These are phyloP conservation scores for Fagopyrum homotropicum DNA, from an alignment of 148 eudicot genomes.

Conservation along the genomic window DNA sequence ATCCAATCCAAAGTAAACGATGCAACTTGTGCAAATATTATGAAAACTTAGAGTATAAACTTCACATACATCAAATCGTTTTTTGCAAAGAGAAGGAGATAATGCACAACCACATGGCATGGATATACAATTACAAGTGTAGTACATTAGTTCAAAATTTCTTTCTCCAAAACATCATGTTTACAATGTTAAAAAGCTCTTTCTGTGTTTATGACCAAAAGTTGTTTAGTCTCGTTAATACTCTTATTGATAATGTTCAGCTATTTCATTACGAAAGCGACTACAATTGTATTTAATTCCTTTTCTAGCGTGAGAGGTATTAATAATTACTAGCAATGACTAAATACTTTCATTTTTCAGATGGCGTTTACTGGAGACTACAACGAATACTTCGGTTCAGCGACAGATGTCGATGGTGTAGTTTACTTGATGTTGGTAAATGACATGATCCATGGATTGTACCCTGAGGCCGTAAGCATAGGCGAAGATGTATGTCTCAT, in stretches of 20 bases:
- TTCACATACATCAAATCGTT: no score
- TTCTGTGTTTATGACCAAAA: background rate
- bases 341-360: constrained; percentile 19
- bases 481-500: constrained; percentile 92
- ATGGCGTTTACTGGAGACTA: constrained; percentile 90
- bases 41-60: no score
- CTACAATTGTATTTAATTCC: background rate
- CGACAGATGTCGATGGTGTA: constrained; percentile 95
- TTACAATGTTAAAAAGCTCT: background rate
- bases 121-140: no score
- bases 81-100: no score
- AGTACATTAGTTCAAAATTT: background rate
- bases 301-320: background rate
- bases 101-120: no score
- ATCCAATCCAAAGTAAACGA: no score
- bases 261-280: background rate
- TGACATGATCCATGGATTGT: constrained; percentile 90
- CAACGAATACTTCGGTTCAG: constrained; percentile 74
- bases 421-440: constrained; percentile 95
- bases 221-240: background rate
- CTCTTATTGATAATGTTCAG: background rate
- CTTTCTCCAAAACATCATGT: background rate
- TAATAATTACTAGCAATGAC: background rate
- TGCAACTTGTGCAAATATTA: no score
- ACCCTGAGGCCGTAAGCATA: constrained; percentile 73